phyloP scores from a whole-genome alignment of 441 rosid species.

The Gossypium gossypioides region DNA sequence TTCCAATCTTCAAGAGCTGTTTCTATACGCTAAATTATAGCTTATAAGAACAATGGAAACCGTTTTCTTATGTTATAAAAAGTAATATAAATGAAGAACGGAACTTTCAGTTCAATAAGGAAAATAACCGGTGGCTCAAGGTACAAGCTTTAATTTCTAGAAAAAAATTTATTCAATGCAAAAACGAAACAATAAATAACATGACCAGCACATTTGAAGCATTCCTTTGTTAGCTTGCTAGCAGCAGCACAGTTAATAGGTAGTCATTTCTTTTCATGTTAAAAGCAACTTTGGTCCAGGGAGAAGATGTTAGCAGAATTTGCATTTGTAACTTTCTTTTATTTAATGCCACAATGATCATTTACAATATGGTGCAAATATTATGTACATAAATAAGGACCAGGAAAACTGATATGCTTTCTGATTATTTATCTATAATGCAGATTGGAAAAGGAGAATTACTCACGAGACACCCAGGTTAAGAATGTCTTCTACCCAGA shows the following conservation, averaged over 20 bases:
- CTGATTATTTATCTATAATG: not conserved
- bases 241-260: not conserved
- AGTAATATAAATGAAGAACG: not conserved
- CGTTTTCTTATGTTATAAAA: not conserved
- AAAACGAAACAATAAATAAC: not conserved
- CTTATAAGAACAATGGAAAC: not conserved
- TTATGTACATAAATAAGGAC: slow-evolving; percentile 8
- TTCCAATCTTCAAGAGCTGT: not conserved
- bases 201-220: not conserved
- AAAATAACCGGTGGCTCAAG: not conserved
- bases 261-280: not conserved
- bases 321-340: not conserved
- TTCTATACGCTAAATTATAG: not conserved
- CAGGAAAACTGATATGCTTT: not conserved
- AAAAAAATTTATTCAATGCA: not conserved
- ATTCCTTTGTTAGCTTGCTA: not conserved
- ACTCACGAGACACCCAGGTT: slow-evolving; percentile 91
- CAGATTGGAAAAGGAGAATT: slow-evolving; percentile 13
- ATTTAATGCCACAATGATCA: not conserved
- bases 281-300: not conserved
- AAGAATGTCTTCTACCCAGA: slow-evolving; percentile 91
- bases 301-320: not conserved
- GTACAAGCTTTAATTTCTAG: not conserved
- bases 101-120: not conserved
- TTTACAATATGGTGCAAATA: slow-evolving; percentile 1